phyloP scores from a whole-genome alignment of 1,284 basidiomycete genomes.

The Ganoderma boninense region DNA sequence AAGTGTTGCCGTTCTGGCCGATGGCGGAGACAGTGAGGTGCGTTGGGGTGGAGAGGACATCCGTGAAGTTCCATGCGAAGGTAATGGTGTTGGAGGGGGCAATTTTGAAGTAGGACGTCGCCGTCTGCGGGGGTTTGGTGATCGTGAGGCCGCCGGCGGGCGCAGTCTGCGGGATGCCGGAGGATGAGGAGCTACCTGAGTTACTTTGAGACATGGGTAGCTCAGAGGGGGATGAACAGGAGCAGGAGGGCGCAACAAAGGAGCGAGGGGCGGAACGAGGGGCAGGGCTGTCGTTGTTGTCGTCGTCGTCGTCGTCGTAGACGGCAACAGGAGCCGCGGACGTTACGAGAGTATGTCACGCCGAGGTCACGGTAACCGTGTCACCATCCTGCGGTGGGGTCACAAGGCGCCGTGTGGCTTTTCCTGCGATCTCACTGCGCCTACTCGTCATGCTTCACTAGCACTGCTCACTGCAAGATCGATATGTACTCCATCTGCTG shows the following conservation, averaged over 20 bases:
- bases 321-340: conserved; percentile 5
- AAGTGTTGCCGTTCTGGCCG: conserved; percentile 88
- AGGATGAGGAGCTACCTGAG: conserved; percentile 6
- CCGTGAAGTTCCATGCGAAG: conserved; percentile 92
- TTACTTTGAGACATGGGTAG: conserved; percentile 18
- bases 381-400: neutral
- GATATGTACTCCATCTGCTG: neutral
- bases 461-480: neutral
- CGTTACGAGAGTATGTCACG: conserved; percentile 1
- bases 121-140: conserved; percentile 82
- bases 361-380: neutral
- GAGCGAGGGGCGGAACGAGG: conserved; percentile 21
- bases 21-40: conserved; percentile 84
- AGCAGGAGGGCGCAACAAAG: conserved; percentile 7
- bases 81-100: conserved; percentile 78
- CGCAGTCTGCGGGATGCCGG: conserved; percentile 59
- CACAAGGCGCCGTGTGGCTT: neutral
- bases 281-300: conserved; percentile 14
- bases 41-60: conserved; percentile 72
- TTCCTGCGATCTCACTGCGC: neutral
- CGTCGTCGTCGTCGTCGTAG: conserved; percentile 19
- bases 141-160: conserved; percentile 74
- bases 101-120: conserved; percentile 91
- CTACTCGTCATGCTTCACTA: neutral
- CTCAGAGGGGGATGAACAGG: neutral